A percentile compares a stretch with the other conserved stretches of the same genome.
These are phyloP conservation scores for Theobroma cacao DNA, from an alignment of 345 rosid species.

Conservation along the genomic window DNA sequence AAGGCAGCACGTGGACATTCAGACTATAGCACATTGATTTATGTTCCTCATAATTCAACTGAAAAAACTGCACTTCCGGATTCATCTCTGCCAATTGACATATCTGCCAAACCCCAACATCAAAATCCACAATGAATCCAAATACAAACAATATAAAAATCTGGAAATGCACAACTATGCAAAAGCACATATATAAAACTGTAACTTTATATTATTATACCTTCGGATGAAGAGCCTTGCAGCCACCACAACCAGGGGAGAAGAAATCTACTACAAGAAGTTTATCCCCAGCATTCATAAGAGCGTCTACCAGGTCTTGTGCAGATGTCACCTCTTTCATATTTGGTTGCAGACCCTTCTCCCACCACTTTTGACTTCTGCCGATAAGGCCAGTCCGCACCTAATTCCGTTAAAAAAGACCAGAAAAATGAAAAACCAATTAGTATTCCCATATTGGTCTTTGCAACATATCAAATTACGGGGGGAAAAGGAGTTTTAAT, in stretches of 20 bases:
- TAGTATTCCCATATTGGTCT: not conserved
- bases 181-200: not conserved
- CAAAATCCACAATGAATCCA: constrained; percentile 1
- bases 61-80: constrained; percentile 78
- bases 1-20: constrained; percentile 86
- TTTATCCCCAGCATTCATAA: constrained; percentile 68
- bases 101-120: constrained; percentile 37
- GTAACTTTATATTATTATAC: constrained; percentile 24
- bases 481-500: not conserved
- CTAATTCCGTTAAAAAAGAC: not conserved
- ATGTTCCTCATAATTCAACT: constrained; percentile 87
- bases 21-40: constrained; percentile 96
- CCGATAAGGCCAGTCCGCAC: constrained; percentile 55
- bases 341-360: constrained; percentile 73
- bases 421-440: not conserved
- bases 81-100: constrained; percentile 84
- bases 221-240: constrained; percentile 97
- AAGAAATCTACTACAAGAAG: constrained; percentile 86
- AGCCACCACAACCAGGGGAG: constrained; percentile 98
- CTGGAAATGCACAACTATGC: not conserved
- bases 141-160: not conserved
- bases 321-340: constrained; percentile 86
- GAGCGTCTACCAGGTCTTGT: constrained; percentile 77
- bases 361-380: constrained; percentile 82
- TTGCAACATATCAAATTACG: not conserved